These are phyloP conservation scores for Mortierella sp. DNA, from an alignment of 371 early-diverging fungal species.

Conservation along the genomic window DNA sequence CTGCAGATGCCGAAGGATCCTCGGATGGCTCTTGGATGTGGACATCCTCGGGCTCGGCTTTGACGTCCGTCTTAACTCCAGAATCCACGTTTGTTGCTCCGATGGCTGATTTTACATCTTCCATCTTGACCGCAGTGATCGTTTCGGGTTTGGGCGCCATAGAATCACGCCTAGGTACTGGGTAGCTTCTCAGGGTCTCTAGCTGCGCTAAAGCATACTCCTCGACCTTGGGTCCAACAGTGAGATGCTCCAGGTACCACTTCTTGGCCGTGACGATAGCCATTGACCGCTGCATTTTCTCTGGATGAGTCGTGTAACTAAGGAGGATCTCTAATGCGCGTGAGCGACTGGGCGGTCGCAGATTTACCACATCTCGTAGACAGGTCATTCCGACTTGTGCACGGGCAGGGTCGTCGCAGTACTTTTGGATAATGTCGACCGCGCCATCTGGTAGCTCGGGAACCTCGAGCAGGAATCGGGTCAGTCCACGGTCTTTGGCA, in stretches of 20 bases:
- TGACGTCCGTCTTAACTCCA: slow-evolving; percentile 13
- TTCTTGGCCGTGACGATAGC: slow-evolving; percentile 51
- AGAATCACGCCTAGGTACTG: slow-evolving; percentile 35
- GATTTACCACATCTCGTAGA: slow-evolving; percentile 47
- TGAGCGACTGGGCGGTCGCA: slow-evolving; percentile 47
- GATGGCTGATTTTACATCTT: slow-evolving; percentile 7
- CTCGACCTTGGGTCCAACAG: slow-evolving; percentile 42
- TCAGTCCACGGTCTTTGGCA: slow-evolving; percentile 45
- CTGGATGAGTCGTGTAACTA: slow-evolving; percentile 35
- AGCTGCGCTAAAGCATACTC: slow-evolving; percentile 41
- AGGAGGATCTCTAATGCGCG: slow-evolving; percentile 40
- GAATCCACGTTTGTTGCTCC: not conserved
- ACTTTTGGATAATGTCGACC: slow-evolving; percentile 51
- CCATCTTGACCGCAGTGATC: too few relatives aligned
- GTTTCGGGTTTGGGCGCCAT: too few relatives aligned
- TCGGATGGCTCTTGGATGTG: not conserved
- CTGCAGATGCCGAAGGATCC: not conserved
- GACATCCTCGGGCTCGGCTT: slow-evolving; percentile 9
- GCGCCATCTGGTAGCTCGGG: slow-evolving; percentile 52
- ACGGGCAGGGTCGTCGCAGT: slow-evolving; percentile 43
- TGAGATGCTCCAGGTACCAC: slow-evolving; percentile 51
- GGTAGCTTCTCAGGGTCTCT: slow-evolving; percentile 24
- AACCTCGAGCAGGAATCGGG: slow-evolving; percentile 46
- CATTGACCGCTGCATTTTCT: slow-evolving; percentile 37
- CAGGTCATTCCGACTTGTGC: slow-evolving; percentile 42